phyloP scores from a whole-genome alignment of 2,329 filamentous ascomycete genomes.

The Metarhizium rileyi region DNA sequence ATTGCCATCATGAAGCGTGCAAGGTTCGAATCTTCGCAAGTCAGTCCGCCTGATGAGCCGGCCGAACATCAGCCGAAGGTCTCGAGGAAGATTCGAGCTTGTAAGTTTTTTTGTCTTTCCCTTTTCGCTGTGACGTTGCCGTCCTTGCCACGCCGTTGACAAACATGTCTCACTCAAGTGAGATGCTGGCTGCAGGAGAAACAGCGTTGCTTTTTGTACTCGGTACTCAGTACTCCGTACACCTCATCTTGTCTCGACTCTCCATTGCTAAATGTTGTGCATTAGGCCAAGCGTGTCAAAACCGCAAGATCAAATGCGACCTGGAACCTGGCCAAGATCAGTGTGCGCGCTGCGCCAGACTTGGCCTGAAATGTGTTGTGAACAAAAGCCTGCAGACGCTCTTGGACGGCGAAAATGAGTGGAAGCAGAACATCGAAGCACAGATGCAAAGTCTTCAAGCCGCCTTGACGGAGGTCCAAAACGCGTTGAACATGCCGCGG shows the following conservation, averaged over 20 bases:
- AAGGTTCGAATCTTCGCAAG: conserved; percentile 11
- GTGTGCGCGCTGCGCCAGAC: conserved; percentile 39
- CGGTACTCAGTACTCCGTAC: background rate
- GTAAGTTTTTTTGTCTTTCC: conserved; percentile 12
- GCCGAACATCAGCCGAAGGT: conserved; percentile 18
- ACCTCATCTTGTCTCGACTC: too few relatives aligned
- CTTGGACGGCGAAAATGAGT: conserved; percentile 42
- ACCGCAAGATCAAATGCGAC: conserved; percentile 46
- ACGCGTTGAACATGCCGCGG: conserved; percentile 11
- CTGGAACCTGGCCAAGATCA: conserved; percentile 32
- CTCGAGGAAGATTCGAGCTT: conserved; percentile 22
- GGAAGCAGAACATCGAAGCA: conserved; percentile 20
- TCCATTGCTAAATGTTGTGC: too few relatives aligned
- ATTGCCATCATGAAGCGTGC: conserved; percentile 14
- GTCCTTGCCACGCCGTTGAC: background rate
- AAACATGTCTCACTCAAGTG: background rate
- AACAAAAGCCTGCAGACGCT: conserved; percentile 47
- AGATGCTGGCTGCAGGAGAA: background rate
- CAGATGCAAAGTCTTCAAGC: conserved; percentile 17
- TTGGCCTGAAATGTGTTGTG: conserved; percentile 40
- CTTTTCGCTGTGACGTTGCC: background rate
- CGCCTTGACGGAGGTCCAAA: conserved; percentile 18
- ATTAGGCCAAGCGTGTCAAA: conserved; percentile 38
- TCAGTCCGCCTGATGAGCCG: conserved; percentile 7
- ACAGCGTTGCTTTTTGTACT: background rate